Evolutionary conservation across 2,329 filamentous ascomycete genomes (phyloP), one percentile per base, ranked within the genome.

Genomic region (Aspergillus floridensis): DNA sequence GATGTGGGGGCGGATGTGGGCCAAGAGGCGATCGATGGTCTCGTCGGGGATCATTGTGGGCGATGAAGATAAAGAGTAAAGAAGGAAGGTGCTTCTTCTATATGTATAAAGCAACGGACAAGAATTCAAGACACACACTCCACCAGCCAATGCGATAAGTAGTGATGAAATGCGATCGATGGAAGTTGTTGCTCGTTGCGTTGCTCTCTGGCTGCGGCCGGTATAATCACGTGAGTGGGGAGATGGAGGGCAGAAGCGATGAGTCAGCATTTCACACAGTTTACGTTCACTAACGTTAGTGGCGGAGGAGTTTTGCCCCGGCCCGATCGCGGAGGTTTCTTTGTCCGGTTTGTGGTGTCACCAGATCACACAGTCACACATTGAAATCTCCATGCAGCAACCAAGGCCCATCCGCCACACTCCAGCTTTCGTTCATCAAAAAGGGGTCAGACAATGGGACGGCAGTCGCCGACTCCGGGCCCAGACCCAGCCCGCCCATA

Each of bases 391-490:
- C 71, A 47, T 72, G 66, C 22, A 74, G 71, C 56, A 72, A 65
- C 71, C 71, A 73, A 8, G 71, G 71, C 2, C 69, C 70, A 63
- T 74, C 71, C 21, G 71, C 71, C 7, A 73, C 66, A 60, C 68
- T 73, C 71, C 71, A 73, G 29, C 52, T 41, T 46, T 41, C 50
- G 22, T 54, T 64, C 62, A 68, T 63, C n/a, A 57, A 59, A 26
- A 62, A 64, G 2, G 53, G 59, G 46, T 68, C 61, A 4, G 64
- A 63, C 19, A 12, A 19, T 3, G 48, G 22, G 16, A 44, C 10
- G 16, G 14, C 22, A 4, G 41, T 5, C 38, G 38, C 16, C 2
- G 38, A 44, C 1, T 29, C 55, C 12, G 26, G 31, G 26, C 26
- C 26, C 26, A 29, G 26, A 29, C 26, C 26, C 26, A 29, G 26